Conservation (phyloP, 306 rosid species). For the Sindora glabra region DNA sequence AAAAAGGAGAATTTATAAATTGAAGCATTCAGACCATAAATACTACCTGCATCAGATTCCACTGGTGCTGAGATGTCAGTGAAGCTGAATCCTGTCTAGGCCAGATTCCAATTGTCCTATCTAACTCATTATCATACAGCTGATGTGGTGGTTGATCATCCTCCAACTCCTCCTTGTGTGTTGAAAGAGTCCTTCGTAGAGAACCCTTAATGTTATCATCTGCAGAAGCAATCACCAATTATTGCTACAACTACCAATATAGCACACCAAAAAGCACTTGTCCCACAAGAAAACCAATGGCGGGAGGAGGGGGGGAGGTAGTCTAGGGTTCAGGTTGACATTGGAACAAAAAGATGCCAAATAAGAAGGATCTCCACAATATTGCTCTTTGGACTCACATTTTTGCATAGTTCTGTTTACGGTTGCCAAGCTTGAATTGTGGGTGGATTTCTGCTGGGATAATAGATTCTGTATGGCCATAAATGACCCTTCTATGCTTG, state of each 20-base stretch:
- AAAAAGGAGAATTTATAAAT: not conserved
- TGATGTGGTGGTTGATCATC: slow-evolving; percentile 51
- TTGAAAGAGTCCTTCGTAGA: slow-evolving; percentile 44
- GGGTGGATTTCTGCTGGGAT: slow-evolving; percentile 32
- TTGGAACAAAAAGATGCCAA: slow-evolving; percentile 43
- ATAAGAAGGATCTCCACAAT: slow-evolving; percentile 48
- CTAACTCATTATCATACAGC: slow-evolving; percentile 37
- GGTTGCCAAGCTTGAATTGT: slow-evolving; percentile 33
- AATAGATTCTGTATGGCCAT: slow-evolving; percentile 41
- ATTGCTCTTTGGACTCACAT: slow-evolving; percentile 41
- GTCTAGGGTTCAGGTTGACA: slow-evolving; percentile 64
- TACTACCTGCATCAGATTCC: slow-evolving; percentile 53
- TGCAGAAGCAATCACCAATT: slow-evolving; percentile 32
- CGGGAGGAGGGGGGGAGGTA: slow-evolving; percentile 56
- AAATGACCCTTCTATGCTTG: slow-evolving; percentile 71
- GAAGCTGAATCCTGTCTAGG: slow-evolving; percentile 27
- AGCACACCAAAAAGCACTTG: slow-evolving; percentile 38
- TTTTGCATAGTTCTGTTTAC: slow-evolving; percentile 35
- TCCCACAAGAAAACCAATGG: slow-evolving; percentile 61
- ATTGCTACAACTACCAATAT: slow-evolving; percentile 38
- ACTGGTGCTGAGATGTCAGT: slow-evolving; percentile 23
- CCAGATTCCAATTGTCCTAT: slow-evolving; percentile 23
- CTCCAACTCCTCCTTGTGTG: slow-evolving; percentile 62
- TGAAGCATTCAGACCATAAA: slow-evolving; percentile 9
- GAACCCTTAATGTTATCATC: slow-evolving; percentile 50